Evolutionary conservation across 2,329 filamentous ascomycete genomes (phyloP), one percentile per base, ranked within the genome.

Genomic region (Herpotrichia juniperi): DNA sequence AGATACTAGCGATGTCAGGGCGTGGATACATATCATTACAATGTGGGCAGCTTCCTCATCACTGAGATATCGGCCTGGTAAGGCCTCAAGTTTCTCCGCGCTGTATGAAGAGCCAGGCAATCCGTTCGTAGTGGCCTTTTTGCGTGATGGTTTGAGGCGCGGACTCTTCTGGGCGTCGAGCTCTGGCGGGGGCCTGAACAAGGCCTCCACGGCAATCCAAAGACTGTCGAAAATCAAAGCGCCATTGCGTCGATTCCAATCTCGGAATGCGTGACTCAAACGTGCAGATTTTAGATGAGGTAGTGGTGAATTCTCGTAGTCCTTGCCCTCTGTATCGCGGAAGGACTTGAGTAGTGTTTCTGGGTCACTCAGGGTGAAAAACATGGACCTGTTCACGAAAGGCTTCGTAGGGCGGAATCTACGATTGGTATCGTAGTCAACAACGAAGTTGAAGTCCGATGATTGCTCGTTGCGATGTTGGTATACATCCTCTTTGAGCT

Each of bases 11-110:
- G 72, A 71, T 1, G 69, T 73, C 55, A 78, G 53, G 30, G 73
- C 73, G 46, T 76, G 70, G 11, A 78, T 67, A 37, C 73, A 73
- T 32, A 78, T 66, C 56, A 75, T 71, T 26, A 74, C 63, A 5
- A 78, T 68, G 44, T 76, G 75, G 32, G 72, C 73, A 19, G 73
- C 74, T 46, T 78, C 72, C 1, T 58, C 26, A 43, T 72, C 68
- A 16, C 46, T 57, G 7, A 75, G 46, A 56, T 72, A 74, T 3
- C 58, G 56, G 34, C 17, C 47, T 8, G 35, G 17, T 22, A 26
- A 3, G 11, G 9, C 14, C 8, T 46, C 39, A 3, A 25, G n/a
- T 1, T 34, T 34, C 12, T 28, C 12, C 12, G 43, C 10, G 3
- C 16, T 19, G 12, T 31, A 28, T 1, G 35, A 21, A 2, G 35